Base-by-base conservation (phyloP, 257 asterid genomes). In the Coffea canephora region DNA sequence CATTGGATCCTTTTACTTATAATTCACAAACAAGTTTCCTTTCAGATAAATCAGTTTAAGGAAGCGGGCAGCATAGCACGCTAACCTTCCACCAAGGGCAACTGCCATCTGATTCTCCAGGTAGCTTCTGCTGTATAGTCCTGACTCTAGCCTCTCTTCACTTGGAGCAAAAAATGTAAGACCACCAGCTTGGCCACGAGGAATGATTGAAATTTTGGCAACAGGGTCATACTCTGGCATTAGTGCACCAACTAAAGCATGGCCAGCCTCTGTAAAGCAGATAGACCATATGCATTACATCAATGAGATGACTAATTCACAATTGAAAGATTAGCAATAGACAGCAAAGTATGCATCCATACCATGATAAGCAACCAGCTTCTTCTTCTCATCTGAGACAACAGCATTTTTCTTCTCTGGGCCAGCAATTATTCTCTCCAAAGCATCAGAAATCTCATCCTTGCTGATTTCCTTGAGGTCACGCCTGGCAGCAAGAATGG, bases 141-240 rank as follows among this genome's bases (percentile, higher is more conserved):
- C 99, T 0, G 98, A 96, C 84, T 96, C 99, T 8, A 96, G 96
- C 83, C 99, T 90, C 89, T 96, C 99, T 84, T 96, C 99, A 79
- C 99, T 96, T 15, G 99, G 98, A 74, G 99, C 99, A 67, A 96
- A 96, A 79, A 96, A 96, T 69, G 98, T 96, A 49, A 96, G 97
- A 10, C 99, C 99, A 39, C 99, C 99, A 10, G 99, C 99, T 84
- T 96, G 99, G 79, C 99, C 99, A 71, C 99, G 99, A 39, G 99
- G 99, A 84, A 96, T 94, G 79, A 96, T 96, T 21, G 99, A 96
- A 87, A 96, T 96, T 75, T 96, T 96, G 75, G 99, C 99, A 71
- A 96, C 99, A 2, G 99, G 98, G 81, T 96, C 99, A 67, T 96
- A 96, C 74, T 96, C 99, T 0, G 99, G 99, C 99, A 96, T 92